Base-by-base conservation (phyloP, 345 rosid species). In the Hibiscus mutabilis region DNA sequence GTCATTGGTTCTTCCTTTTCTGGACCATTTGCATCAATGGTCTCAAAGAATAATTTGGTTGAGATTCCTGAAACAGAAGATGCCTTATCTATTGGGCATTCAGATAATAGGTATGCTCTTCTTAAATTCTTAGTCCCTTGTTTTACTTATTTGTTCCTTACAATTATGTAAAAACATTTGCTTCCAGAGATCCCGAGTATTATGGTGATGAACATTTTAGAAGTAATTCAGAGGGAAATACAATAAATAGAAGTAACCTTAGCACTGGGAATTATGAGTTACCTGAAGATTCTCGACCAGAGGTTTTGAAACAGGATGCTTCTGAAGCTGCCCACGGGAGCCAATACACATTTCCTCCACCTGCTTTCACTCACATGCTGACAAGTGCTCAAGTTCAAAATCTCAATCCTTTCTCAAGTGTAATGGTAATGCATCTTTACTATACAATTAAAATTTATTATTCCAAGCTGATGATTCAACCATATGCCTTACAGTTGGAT, bases 141-240 rank as follows among this genome's bases (percentile, higher is more conserved):
- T 49, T 59, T 53, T 56, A 37, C 47, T 51, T 68, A 0, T 21
- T 49, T 19, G 37, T 27, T 56, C 57, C 46, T 66, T 44, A 27
- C 62, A 72, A 59, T 40, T 22, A 18, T 59, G 22, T 14, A 2
- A 40, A 66, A 51, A 14, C 2, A 44, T 66, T 59, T 74, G 56
- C 59, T 72, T 74, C 74, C 83, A 95, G 97, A 84, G 86, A 83
- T 81, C 76, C 84, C 0, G 97, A 89, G 64, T 93, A 81, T 77
- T 89, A 86, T 79, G 90, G 76, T 73, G 98, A 89, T 42, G 96
- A 86, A 67, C 90, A 84, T 84, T 79, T 81, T 71, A 86, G 84
- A 80, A 87, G 78, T 76, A 53, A 81, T 35, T 66, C 82, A 6
- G 91, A 90, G 77, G 92, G 81, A 72, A 85, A 79, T 75, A 81